phyloP scores from a whole-genome alignment of 116 monocot species.

The Dioscorea cayenensis region DNA sequence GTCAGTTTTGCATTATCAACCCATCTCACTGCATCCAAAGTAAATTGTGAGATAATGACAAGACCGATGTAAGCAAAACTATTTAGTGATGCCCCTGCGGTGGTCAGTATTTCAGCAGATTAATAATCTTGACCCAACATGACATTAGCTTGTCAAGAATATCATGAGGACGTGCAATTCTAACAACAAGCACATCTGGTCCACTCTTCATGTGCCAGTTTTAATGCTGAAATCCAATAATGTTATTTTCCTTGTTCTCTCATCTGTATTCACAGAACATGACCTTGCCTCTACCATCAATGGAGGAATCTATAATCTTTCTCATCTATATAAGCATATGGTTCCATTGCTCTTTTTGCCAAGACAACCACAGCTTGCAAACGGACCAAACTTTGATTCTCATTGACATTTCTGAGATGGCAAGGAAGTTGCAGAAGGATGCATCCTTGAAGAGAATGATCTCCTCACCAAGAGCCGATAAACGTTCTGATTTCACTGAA shows the following conservation, averaged over 20 bases:
- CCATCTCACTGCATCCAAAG: too few relatives aligned
- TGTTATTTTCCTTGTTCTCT: neutral
- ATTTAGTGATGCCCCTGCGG: too few relatives aligned
- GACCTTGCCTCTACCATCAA: neutral
- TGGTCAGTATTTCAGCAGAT: too few relatives aligned
- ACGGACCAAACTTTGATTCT: neutral
- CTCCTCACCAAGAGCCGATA: neutral
- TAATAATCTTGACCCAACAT: too few relatives aligned
- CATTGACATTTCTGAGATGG: neutral
- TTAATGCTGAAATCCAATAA: neutral
- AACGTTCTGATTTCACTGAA: neutral
- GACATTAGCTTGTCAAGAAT: neutral
- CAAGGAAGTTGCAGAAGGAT: slow-evolving; percentile 12
- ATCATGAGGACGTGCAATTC: neutral
- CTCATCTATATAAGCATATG: neutral
- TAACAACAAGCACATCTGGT: neutral
- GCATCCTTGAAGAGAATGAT: slow-evolving; percentile 7
- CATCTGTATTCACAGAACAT: neutral
- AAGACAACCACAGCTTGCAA: neutral
- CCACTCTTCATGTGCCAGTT: too few relatives aligned
- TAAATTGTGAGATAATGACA: too few relatives aligned
- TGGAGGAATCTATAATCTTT: neutral
- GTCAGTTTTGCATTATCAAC: too few relatives aligned
- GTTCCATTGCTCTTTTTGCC: neutral
- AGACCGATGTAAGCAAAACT: too few relatives aligned